Evolutionary conservation across 2,329 filamentous ascomycete species (phyloP).

Genomic region (Pestalotiopsis sp.): DNA sequence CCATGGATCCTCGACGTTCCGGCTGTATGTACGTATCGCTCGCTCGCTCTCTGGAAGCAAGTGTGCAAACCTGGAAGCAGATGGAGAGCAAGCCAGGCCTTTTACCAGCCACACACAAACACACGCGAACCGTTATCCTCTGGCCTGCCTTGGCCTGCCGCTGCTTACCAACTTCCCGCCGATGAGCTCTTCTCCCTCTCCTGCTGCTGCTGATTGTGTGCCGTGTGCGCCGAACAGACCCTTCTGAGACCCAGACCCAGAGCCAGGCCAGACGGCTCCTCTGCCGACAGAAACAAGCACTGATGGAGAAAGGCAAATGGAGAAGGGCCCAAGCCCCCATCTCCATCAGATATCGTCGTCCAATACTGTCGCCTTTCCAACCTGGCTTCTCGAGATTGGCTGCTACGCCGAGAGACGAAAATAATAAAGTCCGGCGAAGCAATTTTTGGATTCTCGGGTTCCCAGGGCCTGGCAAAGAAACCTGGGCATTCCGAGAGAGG

Average conservation of each 20-base stretch:
- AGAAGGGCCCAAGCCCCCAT: neutral
- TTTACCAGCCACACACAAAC: neutral
- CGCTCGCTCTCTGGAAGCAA: neutral
- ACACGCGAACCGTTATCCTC: neutral
- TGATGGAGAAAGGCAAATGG: neutral
- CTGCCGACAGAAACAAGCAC: neutral
- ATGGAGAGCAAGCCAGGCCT: neutral
- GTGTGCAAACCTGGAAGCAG: neutral
- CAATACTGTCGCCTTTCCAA: too few relatives aligned
- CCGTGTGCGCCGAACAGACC: neutral
- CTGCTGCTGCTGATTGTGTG: neutral
- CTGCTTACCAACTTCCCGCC: neutral
- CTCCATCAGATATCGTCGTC: neutral
- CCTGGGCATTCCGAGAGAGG: neutral
- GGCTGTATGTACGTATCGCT: neutral
- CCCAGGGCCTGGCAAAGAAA: neutral
- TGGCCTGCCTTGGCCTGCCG: neutral
- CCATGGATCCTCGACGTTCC: slow-evolving; percentile 10
- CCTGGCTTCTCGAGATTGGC: too few relatives aligned
- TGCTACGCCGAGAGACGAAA: too few relatives aligned
- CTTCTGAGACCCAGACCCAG: neutral
- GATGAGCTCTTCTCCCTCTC: neutral
- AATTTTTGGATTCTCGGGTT: too few relatives aligned
- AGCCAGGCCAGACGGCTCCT: neutral
- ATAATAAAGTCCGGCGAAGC: too few relatives aligned